Base-by-base conservation (phyloP, 495 filamentous ascomycete genomes). In the Jackrogersella minutella region DNA sequence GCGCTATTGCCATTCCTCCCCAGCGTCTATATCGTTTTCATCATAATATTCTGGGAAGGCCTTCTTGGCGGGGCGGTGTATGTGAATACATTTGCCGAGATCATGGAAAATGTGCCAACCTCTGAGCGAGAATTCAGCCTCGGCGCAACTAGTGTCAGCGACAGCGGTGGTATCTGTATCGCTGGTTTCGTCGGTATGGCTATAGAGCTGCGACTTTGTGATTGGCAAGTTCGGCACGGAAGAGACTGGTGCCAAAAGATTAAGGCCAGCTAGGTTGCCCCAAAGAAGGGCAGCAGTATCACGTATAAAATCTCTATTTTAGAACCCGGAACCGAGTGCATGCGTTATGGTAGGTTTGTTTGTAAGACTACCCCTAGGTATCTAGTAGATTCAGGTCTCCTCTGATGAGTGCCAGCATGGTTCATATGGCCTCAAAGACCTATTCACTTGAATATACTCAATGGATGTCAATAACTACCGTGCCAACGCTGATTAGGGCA, bases 21-120 rank as follows among this genome's bases (percentile, higher is more conserved):
- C 0, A 91, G 77, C 56, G 88, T 97, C 8, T 97, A 90, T 69
- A 69, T 96, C 17, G 76, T 97, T 3, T 97, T 96, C 73, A 70
- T 83, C 5, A 79, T 97, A 43, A 79, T 97, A n/a, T 96, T 97
- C 72, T 97, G 95, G 94, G 94, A 97, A 73, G 95, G 95, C 0
- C 75, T 99, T 36, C 80, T 99, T 0, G 95, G 95, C 5, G 95
- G 95, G 0, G 77, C 89, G 7, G 95, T 97, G 0, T 99, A 99
- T 70, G 93, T 98, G 41, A 97, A 94, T 61, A 96, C 93, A 0
- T 99, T 97, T 77, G 92, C 93, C 0, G 90, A 94, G 75, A 74
- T 99, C 62, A 87, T 88, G 69, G 91, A 97, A 54, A 85, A 87
- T 7, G 90, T 96, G 0, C 84, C 86, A 0, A 75, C 81, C 5